phyloP scores from a whole-genome alignment of 2,329 filamentous ascomycete genomes.

The Trichoderma guizhouense region DNA sequence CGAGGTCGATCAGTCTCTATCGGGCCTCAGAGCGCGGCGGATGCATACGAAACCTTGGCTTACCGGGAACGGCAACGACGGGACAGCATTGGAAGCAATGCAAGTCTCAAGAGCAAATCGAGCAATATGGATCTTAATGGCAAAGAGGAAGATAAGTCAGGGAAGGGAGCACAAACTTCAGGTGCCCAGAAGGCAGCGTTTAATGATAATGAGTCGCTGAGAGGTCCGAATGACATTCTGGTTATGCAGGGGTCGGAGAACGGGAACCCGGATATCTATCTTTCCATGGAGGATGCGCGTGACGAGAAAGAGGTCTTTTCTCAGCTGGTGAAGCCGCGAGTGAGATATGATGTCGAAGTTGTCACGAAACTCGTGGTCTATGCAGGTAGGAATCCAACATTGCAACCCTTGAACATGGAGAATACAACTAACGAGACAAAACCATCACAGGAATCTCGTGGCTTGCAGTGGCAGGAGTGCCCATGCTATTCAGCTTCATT shows the following conservation, averaged over 20 bases:
- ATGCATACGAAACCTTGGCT: conserved; percentile 92
- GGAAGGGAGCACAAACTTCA: conserved; percentile 39
- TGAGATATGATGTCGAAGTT: conserved; percentile 97
- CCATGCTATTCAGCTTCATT: conserved; percentile 65
- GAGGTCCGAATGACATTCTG: conserved; percentile 61
- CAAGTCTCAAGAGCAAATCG: conserved; percentile 43
- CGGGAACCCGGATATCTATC: conserved; percentile 33
- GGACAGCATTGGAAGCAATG: conserved; percentile 53
- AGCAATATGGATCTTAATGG: conserved; percentile 42
- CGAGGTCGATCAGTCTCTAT: conserved; percentile 80
- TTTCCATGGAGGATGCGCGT: conserved; percentile 44
- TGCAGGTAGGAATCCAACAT: conserved; percentile 58
- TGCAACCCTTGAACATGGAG: conserved; percentile 1
- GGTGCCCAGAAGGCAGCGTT: conserved; percentile 45
- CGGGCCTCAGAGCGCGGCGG: conserved; percentile 91
- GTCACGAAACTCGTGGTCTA: conserved; percentile 97
- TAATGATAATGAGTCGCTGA: conserved; percentile 68
- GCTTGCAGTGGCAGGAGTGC: conserved; percentile 73
- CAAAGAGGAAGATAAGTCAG: conserved; percentile 39
- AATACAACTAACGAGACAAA: conserved; percentile 12
- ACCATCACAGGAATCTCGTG: conserved; percentile 67
- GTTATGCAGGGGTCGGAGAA: conserved; percentile 32
- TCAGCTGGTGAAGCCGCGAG: conserved; percentile 77
- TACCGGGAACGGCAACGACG: conserved; percentile 68
- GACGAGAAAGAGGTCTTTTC: conserved; percentile 81